Conservation (phyloP, 2,329 filamentous ascomycete genomes). For the Fusarium oligoseptatum region DNA sequence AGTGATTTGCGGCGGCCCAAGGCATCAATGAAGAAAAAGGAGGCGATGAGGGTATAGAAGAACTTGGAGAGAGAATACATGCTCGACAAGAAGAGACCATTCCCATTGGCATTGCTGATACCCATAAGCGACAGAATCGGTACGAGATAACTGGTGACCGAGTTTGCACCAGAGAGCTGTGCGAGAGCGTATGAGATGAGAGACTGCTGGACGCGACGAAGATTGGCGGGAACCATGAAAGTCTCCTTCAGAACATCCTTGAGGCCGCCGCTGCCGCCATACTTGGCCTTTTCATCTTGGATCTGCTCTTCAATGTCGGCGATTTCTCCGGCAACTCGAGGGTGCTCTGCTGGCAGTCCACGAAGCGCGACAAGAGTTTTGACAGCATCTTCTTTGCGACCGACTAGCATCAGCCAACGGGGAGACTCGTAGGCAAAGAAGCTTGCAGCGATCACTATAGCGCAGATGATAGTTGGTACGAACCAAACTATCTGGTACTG, state of each 20-base stretch:
- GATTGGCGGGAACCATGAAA: conserved; percentile 53
- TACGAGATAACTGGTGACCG: conserved; percentile 59
- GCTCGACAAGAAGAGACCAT: conserved; percentile 55
- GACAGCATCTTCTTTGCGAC: conserved; percentile 46
- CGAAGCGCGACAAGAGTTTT: conserved; percentile 39
- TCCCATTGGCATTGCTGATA: conserved; percentile 40
- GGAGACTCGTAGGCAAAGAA: conserved; percentile 56
- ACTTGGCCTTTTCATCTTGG: conserved; percentile 25
- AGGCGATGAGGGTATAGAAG: conserved; percentile 55
- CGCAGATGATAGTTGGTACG: conserved; percentile 43
- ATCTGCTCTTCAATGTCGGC: conserved; percentile 46
- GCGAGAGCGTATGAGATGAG: conserved; percentile 55
- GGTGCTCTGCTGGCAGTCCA: conserved; percentile 43
- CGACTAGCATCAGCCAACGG: conserved; percentile 51
- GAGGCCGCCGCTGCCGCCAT: conserved; percentile 19
- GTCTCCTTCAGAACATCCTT: conserved; percentile 51
- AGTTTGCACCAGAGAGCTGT: conserved; percentile 60
- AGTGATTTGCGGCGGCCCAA: conserved; percentile 56
- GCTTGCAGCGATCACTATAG: conserved; percentile 43
- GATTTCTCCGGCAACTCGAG: conserved; percentile 45
- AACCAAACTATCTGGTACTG: conserved; percentile 50
- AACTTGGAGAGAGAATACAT: conserved; percentile 61
- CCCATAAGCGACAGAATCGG: conserved; percentile 55
- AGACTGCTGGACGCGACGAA: conserved; percentile 55
- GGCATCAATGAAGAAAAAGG: conserved; percentile 60